Evolutionary conservation across 106 monocot species (phyloP).

Genomic region (Dioscorea zingiberensis): DNA sequence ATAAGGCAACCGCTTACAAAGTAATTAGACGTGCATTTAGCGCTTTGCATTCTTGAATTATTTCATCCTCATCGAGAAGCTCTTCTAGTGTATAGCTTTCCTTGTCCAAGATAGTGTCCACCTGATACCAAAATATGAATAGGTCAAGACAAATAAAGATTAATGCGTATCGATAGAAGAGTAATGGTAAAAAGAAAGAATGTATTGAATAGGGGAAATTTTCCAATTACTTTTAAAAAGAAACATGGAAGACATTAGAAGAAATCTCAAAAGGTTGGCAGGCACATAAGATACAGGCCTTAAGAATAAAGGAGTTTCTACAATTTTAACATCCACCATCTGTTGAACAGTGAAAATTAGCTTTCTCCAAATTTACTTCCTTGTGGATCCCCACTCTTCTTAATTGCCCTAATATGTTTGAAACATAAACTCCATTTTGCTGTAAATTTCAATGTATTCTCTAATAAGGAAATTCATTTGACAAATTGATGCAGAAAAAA

Average conservation of each 20-base stretch:
- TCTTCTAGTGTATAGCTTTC: conserved; percentile 41
- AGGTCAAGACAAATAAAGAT: not conserved
- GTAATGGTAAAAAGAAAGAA: not conserved
- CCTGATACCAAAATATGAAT: conserved; percentile 18
- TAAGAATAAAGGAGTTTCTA: not conserved
- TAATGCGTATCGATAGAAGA: not conserved
- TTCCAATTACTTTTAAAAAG: not conserved
- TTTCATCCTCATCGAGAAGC: conserved; percentile 50
- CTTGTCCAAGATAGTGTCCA: conserved; percentile 46
- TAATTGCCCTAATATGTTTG: too few relatives aligned
- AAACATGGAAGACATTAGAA: not conserved
- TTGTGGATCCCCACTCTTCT: too few relatives aligned
- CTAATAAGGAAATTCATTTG: too few relatives aligned
- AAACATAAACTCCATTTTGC: too few relatives aligned
- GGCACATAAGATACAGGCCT: too few relatives aligned
- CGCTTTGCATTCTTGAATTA: conserved; percentile 58
- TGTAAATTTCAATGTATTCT: too few relatives aligned
- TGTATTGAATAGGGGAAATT: not conserved
- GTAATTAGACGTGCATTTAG: conserved; percentile 37
- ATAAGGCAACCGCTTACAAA: conserved; percentile 17
- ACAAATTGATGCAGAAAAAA: too few relatives aligned
- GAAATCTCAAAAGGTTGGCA: too few relatives aligned
- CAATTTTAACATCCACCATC: not conserved
- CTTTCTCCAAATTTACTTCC: too few relatives aligned
- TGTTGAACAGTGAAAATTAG: too few relatives aligned